A percentile compares a stretch with the other conserved stretches of the same genome.
These are phyloP conservation scores for Graphiopsis chlorocephala DNA, from an alignment of 2,329 filamentous ascomycete genomes.

Conservation along the genomic window DNA sequence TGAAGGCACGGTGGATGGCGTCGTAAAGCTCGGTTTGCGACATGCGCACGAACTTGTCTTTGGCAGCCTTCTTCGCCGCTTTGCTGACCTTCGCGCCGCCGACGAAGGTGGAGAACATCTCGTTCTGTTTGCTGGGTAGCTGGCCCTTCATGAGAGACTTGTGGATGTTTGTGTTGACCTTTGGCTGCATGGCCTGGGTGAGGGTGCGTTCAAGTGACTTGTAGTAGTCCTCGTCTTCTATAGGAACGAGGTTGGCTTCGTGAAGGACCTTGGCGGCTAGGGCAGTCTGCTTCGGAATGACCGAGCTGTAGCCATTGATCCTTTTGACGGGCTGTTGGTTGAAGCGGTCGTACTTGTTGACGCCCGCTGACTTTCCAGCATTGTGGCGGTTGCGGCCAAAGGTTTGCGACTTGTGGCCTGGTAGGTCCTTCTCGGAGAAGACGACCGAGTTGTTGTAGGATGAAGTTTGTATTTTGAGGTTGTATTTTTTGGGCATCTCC, in stretches of 20 bases:
- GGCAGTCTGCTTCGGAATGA: conserved; percentile 68
- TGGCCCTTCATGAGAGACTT: not conserved
- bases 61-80: conserved; percentile 46
- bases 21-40: conserved; percentile 85
- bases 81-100: conserved; percentile 29
- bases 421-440: conserved; percentile 90
- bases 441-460: conserved; percentile 82
- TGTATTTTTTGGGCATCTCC: conserved; percentile 82
- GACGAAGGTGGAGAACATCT: conserved; percentile 35
- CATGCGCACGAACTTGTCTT: conserved; percentile 85
- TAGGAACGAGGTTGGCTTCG: conserved; percentile 70
- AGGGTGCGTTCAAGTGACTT: conserved; percentile 12
- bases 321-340: conserved; percentile 20
- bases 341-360: conserved; percentile 29
- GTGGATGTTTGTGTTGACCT: conserved; percentile 34
- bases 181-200: conserved; percentile 30
- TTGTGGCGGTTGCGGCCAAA: conserved; percentile 20
- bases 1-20: conserved; percentile 78
- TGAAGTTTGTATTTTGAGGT: conserved; percentile 66
- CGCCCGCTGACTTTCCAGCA: conserved; percentile 22
- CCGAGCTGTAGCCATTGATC: conserved; percentile 30
- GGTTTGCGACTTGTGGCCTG: conserved; percentile 48
- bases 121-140: conserved; percentile 8
- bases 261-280: conserved; percentile 70
- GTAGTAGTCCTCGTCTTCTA: conserved; percentile 68